Conservation (phyloP, 169 alveolate species). For the Theileria luwenshuni region DNA sequence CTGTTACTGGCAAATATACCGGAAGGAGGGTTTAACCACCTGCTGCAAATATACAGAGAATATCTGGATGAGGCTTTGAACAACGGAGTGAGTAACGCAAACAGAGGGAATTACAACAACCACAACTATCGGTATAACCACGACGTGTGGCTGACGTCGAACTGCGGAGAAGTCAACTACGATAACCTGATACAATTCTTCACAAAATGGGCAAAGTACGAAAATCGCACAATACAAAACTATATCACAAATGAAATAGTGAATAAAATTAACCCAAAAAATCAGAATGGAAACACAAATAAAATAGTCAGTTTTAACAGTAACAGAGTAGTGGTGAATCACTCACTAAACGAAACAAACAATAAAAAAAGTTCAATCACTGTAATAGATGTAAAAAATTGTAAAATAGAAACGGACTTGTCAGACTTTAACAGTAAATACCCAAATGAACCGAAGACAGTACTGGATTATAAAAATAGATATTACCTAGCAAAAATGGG, state of each 20-base stretch:
- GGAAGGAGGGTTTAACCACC: constrained; percentile 60
- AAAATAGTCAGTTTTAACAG: constrained; percentile 21
- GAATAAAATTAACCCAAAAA: neutral
- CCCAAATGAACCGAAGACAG: constrained; percentile 61
- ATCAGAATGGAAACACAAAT: constrained; percentile 3
- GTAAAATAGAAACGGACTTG: constrained; percentile 57
- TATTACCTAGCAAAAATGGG: constrained; percentile 74
- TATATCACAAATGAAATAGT: constrained; percentile 29
- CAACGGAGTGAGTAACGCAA: constrained; percentile 13
- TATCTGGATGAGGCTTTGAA: constrained; percentile 42
- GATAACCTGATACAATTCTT: constrained; percentile 40
- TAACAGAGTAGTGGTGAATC: constrained; percentile 16
- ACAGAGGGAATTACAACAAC: constrained; percentile 9
- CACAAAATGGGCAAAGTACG: constrained; percentile 28
- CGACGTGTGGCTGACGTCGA: constrained; percentile 57
- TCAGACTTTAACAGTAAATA: constrained; percentile 59
- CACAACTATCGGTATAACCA: constrained; percentile 19
- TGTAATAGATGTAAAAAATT: constrained; percentile 50
- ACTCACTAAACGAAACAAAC: neutral
- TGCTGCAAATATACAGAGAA: constrained; percentile 53
- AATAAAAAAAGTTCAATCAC: constrained; percentile 15
- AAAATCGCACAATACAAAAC: constrained; percentile 16
- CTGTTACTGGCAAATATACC: constrained; percentile 59
- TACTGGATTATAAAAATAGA: constrained; percentile 57
- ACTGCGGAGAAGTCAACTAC: constrained; percentile 64